Base-by-base conservation (phyloP, 768 basidiomycete genomes). In the Leccinum ochraceum region DNA sequence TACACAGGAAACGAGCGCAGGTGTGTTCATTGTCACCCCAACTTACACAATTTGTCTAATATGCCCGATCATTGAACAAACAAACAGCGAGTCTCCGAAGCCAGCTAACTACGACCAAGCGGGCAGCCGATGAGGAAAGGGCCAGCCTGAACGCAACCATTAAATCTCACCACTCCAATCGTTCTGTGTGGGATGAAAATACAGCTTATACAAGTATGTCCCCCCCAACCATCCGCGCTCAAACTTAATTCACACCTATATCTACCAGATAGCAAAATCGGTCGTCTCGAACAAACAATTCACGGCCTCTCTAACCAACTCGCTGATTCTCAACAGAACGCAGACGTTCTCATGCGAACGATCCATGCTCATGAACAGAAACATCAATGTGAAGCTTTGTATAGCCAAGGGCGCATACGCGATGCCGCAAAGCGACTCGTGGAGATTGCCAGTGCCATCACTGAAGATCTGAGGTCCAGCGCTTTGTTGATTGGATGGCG, bases 321-420 rank as follows among this genome's bases (percentile, higher is more conserved):
- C 26, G 14, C 26, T 16, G 34, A 42, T 2, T 20, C 51, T 9
- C 6, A 42, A n/a, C 57, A 9, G 1, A 34, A 42, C 11, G 22
- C 22, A 0, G 22, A 48, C 16, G 34, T 16, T 20, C 54, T 64
- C 10, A 8, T 24, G n/a, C 51, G 7, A 37, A 30, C 49, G 11
- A 50, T 52, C 10, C 20, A 1, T 39, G 48, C 39, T 0, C 57
- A 65, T 13, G 50, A 59, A 4, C 32, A 61, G n/a, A 65, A 50
- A 4, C 28, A 58, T 24, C 51, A 44, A 0, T 66, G 65, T 3
- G 59, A 66, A 36, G 6, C 16, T 1, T 22, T 63, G 22, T 66
- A 30, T 51, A 14, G 34, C 0, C 24, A 58, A 2, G 59, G 57
- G 17, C 53, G 14, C 9, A 34, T n/a, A n/a, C n/a, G n/a, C n/a